Base-by-base conservation (phyloP, 352 stramenopile species). In the Elongisporangium prolatum region DNA sequence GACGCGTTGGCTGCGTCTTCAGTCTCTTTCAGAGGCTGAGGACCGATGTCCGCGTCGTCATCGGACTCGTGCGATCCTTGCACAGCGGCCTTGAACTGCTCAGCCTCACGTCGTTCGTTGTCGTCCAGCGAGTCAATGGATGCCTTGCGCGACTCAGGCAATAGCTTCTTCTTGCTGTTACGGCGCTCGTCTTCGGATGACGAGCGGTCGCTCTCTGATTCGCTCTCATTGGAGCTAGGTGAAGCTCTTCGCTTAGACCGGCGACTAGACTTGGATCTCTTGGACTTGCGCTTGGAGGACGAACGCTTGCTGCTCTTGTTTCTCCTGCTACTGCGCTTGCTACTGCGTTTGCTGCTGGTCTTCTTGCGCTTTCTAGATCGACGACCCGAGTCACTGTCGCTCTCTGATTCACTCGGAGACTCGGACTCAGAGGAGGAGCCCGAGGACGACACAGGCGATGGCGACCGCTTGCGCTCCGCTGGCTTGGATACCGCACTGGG, bases 41-140 rank as follows among this genome's bases (percentile, higher is more conserved):
- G 94, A 14, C 88, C 84, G 52, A 97, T 93, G 17, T 96, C 89
- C 2, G 91, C 78, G 16, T 95, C 80, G 9, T 97, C 86, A 3
- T 97, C 85, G 5, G 86, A 65, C 1, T 79, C 63, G 4, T 60
- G 74, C 10, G 60, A 48, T 11, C 73, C 72, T 64, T 98, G 90
- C 3, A 98, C 88, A 0, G 84, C 88, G 9, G 73, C 71, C 63
- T 97, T 97, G 65, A 97, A 97, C 51, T 91, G 86, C 55, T 74
- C 67, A 0, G 86, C 87, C 76, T 98, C 90, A 8, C 69, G 67
- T 2, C 79, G 71, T 10, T 96, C 87, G 16, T 83, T 72, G 5
- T 88, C 80, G 53, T 80, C 59, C 47, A 79, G 22, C 11, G 80
- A 48, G 9, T 68, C 67, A 16, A 21, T 49, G 7, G 18, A 52